Base-by-base conservation (phyloP, 139 green algal genomes). In the Astrephomene gubernaculifera region DNA sequence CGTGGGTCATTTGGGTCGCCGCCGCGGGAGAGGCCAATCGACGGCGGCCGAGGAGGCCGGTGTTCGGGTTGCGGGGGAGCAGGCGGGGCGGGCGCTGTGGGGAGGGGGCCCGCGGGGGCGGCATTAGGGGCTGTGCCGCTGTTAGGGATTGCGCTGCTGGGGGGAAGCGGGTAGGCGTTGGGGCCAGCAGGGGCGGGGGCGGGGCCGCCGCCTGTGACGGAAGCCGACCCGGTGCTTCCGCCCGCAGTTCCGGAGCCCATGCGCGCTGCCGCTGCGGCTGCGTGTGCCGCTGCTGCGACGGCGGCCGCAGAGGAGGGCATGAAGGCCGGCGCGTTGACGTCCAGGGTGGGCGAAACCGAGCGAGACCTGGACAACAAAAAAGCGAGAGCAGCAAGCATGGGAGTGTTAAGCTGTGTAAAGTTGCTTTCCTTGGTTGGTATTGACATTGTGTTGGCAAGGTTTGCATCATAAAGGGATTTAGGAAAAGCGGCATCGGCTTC, bases 251-350 rank as follows among this genome's bases (percentile, higher is more conserved):
- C n/a, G n/a, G n/a, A n/a, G n/a, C n/a, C n/a, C 0, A 61, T 44
- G 29, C 70, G 44, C 5, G 70, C 45, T 31, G 71, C 52, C 6
- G 71, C 71, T 19, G 71, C 70, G 14, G 49, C 45, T 22, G 33
- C 71, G 45, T 57, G 41, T 27, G 70, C 70, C 43, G 71, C 71
- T 10, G 71, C 76, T 29, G 39, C 2, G 29, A 68, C 60, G 5
- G 60, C 60, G 7, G 60, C 76, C 31, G 63, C 43, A 31, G 27
- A 31, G 78, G 63, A n/a, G 2, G 78, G 78, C 60, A 39, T 29
- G 63, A 84, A 84, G 31, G 78, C 78, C 31, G 78, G 78, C 2
- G 78, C 78, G 43, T 52, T 53, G 17, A 38, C 31, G 78, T 84
- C 63, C 24, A 84, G 41, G 41, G 61, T 44, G 4, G 78, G 78